A percentile compares a stretch with the other conserved stretches of the same genome.
These are phyloP conservation scores for Dactylis glomerata DNA, from an alignment of 176 grass and related monocot genomes.

Conservation along the genomic window DNA sequence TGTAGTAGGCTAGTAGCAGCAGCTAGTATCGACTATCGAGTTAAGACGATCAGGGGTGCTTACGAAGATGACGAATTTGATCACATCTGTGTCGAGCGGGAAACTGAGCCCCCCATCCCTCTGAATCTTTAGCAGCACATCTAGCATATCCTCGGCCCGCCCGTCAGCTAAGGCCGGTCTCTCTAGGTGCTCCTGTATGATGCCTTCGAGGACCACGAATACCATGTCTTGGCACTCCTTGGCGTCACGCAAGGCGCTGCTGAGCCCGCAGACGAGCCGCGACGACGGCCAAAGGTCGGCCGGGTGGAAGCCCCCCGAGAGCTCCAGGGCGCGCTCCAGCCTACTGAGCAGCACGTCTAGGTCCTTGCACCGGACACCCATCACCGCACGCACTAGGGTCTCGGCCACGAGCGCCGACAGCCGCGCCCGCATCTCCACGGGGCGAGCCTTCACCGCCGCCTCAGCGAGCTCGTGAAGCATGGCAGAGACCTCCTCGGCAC, in stretches of 20 bases:
- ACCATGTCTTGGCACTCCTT: conserved; percentile 27
- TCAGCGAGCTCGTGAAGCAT: background rate
- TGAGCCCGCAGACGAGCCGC: conserved; percentile 17
- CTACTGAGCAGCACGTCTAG: conserved; percentile 29
- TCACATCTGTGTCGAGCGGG: background rate
- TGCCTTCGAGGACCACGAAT: conserved; percentile 27
- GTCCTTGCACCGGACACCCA: conserved; percentile 48
- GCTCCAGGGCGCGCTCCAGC: background rate
- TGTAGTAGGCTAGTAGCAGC: no score
- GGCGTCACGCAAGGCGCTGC: conserved; percentile 15
- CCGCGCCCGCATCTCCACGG: conserved; percentile 41
- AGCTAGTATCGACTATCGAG: no score
- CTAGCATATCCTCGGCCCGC: conserved; percentile 45
- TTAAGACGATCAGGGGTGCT: background rate
- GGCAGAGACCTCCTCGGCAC: conserved; percentile 39
- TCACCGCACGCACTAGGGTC: conserved; percentile 29
- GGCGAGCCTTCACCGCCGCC: background rate
- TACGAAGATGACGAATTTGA: conserved; percentile 47
- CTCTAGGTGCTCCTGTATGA: conserved; percentile 44
- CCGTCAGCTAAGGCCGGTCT: no score
- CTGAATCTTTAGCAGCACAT: conserved; percentile 50
- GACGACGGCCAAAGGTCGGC: no score
- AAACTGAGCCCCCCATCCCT: conserved; percentile 20
- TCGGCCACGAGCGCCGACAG: conserved; percentile 31
- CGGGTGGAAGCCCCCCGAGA: no score